Conservation (phyloP, 192 early-diverging fungal genomes). For the Geranomyces variabilis region DNA sequence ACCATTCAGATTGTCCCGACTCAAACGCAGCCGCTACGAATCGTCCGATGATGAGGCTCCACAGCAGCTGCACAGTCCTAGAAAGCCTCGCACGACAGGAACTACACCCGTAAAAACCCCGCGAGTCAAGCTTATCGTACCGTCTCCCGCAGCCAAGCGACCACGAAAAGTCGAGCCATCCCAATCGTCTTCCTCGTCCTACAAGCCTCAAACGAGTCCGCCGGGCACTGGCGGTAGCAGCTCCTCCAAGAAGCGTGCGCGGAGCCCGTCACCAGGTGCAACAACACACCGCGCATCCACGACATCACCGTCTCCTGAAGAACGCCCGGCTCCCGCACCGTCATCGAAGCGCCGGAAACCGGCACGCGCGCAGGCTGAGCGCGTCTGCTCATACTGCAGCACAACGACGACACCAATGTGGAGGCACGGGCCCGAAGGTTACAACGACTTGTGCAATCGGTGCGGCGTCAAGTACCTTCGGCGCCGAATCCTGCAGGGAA, state of each 20-base stretch:
- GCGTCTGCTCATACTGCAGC: constrained; percentile 34
- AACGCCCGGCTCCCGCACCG: neutral
- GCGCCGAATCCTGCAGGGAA: constrained; percentile 35
- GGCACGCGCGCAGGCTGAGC: neutral
- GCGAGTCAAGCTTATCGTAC: neutral
- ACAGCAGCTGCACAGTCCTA: neutral
- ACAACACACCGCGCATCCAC: neutral
- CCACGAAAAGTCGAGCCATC: neutral
- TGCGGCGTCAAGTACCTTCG: constrained; percentile 45
- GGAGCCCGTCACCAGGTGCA: neutral
- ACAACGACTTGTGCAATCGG: constrained; percentile 39
- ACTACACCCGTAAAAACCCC: neutral
- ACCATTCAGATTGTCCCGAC: constrained; percentile 15
- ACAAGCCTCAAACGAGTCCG: neutral
- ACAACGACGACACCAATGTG: constrained; percentile 46
- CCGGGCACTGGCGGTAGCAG: neutral
- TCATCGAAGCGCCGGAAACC: neutral
- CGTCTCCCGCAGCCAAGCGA: neutral
- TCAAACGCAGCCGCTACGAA: constrained; percentile 8
- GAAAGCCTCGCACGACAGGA: neutral
- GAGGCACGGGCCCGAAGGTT: constrained; percentile 43
- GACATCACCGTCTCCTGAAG: neutral
- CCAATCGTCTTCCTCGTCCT: neutral
- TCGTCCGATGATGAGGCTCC: constrained; percentile 14
- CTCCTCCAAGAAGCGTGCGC: neutral